Evolutionary conservation across 768 basidiomycete species (phyloP).

Genomic region (Hypholoma fasciculare): DNA sequence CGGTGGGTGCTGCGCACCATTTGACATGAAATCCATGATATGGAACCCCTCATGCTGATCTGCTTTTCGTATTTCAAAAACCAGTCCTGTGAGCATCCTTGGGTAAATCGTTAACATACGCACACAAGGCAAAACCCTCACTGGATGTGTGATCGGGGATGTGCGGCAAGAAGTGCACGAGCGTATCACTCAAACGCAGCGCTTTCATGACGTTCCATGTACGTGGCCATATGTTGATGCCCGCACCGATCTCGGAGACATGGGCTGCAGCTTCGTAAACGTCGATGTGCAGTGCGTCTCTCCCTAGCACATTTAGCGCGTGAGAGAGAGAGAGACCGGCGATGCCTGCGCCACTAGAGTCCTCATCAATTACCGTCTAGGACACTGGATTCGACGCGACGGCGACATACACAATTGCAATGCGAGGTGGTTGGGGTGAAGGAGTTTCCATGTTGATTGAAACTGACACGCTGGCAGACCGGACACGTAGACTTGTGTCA

Average conservation of each 20-base stretch:
- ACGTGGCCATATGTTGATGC: constrained; percentile 7
- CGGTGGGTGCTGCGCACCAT: not conserved
- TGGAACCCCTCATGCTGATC: constrained; percentile 3
- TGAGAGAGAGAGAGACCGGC: not conserved
- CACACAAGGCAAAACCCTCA: not conserved
- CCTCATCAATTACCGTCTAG: no score
- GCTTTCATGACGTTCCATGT: constrained; percentile 2
- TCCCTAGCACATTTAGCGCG: not conserved
- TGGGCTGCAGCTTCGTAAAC: not conserved
- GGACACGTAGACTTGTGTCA: no score
- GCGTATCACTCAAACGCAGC: not conserved
- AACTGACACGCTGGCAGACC: no score
- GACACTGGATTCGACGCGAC: no score
- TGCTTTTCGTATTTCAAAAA: constrained; percentile 5
- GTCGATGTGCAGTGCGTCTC: not conserved
- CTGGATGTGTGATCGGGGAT: not conserved
- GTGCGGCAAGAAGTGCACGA: not conserved
- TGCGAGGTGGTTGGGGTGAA: no score
- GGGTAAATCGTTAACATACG: not conserved
- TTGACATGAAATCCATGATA: not conserved
- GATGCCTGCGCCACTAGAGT: not conserved
- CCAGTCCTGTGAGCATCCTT: not conserved
- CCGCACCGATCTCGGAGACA: constrained; percentile 2
- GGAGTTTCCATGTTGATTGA: no score
- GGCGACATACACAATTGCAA: no score